Base-by-base conservation (phyloP, 495 filamentous ascomycete species). In the Apiosordaria backusii region DNA sequence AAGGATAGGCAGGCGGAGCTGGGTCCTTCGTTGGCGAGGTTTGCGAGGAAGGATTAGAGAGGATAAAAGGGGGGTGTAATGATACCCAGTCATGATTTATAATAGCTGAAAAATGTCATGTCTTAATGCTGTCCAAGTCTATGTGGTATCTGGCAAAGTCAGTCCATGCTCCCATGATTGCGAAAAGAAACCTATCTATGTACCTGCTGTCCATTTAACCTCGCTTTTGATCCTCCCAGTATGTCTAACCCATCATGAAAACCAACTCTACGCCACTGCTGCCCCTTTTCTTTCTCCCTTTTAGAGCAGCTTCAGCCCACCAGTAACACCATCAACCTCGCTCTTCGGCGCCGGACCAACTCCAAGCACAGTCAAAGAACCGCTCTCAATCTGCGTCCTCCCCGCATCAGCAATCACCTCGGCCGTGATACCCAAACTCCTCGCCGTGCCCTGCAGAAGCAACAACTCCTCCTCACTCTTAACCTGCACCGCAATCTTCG, bases 381-480 rank as follows among this genome's bases (percentile, higher is more conserved):
- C 93, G 53, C 87, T 86, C n/a, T 89, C 93, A 78, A 99, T 96
- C 86, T 98, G 96, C 29, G 95, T 99, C 64, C 95, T 84, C 25
- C 95, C 95, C n/a, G 95, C 95, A 83, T 99, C 95, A 71, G 90
- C 86, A 60, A 99, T 92, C 35, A 97, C 87, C 75, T 90, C 87
- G 57, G 95, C 90, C 62, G 92, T 93, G 50, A 99, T 78, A 2
- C 94, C 95, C 62, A 97, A 73, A 72, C 89, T 92, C 57, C 91
- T 82, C 10, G 95, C 93, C 77, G 87, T 87, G 24, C 86, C 90
- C 78, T 92, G 87, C 67, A 97, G 77, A 68, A 85, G 79, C 63
- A 89, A 72, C 76, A 99, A 72, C 75, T 97, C 92, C 59, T 93
- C 93, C 77, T 97, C 90, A n/a, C 77, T 78, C 74, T 92, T 92